phyloP scores from a whole-genome alignment of 805 yeast genomes.

The Tetrapisispora pingtungensis region DNA sequence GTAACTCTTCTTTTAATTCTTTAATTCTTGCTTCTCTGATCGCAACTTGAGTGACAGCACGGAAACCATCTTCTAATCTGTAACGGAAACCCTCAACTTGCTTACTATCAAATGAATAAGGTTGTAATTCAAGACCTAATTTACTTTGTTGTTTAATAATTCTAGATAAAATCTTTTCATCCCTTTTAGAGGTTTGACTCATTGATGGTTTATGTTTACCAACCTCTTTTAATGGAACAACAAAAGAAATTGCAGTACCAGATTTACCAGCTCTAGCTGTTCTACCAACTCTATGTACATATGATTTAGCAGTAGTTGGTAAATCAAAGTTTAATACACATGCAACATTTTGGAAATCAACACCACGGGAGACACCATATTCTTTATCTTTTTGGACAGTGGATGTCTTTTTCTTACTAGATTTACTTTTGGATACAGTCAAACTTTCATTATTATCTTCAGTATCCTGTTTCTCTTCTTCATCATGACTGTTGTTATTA shows the following conservation, averaged over 20 bases:
- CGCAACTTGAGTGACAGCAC: conserved; percentile 84
- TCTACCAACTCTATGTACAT: conserved; percentile 90
- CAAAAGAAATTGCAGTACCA: conserved; percentile 91
- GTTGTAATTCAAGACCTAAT: conserved; percentile 64
- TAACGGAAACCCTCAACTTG: conserved; percentile 95
- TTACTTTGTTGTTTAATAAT: conserved; percentile 69
- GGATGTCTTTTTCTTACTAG: conserved; percentile 17
- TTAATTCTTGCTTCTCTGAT: conserved; percentile 87
- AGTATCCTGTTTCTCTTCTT: conserved; percentile 7
- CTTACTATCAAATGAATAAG: conserved; percentile 81
- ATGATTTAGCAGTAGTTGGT: conserved; percentile 81
- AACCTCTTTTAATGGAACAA: conserved; percentile 70
- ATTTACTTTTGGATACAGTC: conserved; percentile 2
- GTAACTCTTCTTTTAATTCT: conserved; percentile 77
- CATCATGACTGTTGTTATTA: too few species aligned
- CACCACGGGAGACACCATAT: conserved; percentile 93
- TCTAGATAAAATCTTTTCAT: conserved; percentile 74
- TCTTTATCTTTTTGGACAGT: conserved; percentile 49
- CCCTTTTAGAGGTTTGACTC: conserved; percentile 59
- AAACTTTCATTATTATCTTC: conserved; percentile 12
- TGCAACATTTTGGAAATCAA: conserved; percentile 91
- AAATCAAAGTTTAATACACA: conserved; percentile 93
- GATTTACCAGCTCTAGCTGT: conserved; percentile 96
- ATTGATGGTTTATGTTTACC: conserved; percentile 83
- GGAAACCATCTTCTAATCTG: conserved; percentile 92